phyloP scores from a whole-genome alignment of 257 asterid genomes.

The Coffea eugenioides region DNA sequence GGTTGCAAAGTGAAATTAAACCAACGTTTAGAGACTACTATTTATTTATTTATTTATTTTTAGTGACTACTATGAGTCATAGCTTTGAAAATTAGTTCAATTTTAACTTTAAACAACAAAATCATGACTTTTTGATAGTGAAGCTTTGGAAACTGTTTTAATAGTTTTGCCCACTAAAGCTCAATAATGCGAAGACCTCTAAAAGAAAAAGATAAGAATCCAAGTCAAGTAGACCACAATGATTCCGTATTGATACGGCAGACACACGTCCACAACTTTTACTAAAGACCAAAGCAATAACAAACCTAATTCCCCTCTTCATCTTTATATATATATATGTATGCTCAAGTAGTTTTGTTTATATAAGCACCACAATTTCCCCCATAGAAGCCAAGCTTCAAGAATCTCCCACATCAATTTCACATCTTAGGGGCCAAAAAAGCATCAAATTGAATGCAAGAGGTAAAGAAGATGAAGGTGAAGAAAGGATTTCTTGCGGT shows the following conservation, averaged over 20 bases:
- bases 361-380: not conserved
- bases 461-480: conserved; percentile 6
- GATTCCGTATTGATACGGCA: conserved; percentile 9
- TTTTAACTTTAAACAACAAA: no score
- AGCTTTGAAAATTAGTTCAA: no score
- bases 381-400: not conserved
- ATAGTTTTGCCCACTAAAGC: no score
- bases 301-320: not conserved
- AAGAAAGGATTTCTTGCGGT: conserved; percentile 16
- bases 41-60: no score
- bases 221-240: not conserved
- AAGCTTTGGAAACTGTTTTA: no score
- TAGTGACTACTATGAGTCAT: no score
- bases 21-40: no score
- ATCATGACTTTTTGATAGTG: no score
- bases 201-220: not conserved
- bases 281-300: not conserved
- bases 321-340: not conserved
- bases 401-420: no score
- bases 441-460: not conserved
- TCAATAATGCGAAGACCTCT: not conserved
- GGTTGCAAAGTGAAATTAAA: no score
- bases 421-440: not conserved
- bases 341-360: not conserved
- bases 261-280: conserved; percentile 8